Conservation (phyloP, 2,329 filamentous ascomycete species). For the Hypoxylon sp. region DNA sequence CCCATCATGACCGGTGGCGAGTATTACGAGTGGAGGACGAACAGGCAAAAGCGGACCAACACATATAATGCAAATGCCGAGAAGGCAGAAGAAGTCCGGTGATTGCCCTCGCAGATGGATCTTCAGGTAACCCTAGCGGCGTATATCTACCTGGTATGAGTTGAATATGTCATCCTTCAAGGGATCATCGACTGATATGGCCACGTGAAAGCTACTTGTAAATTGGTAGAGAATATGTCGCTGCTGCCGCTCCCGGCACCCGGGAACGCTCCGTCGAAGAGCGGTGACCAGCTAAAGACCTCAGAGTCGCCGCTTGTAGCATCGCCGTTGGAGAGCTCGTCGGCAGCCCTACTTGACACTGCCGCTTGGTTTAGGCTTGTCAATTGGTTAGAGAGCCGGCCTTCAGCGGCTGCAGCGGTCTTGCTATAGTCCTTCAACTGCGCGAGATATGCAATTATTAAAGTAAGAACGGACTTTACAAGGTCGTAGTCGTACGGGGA, state of each 20-base stretch:
- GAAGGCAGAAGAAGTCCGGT: not conserved
- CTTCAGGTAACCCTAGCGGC: not conserved
- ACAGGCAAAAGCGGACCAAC: not conserved
- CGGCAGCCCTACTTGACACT: not conserved
- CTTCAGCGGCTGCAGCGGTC: not conserved
- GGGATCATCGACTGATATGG: not conserved
- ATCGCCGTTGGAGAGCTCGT: not conserved
- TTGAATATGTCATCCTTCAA: not conserved
- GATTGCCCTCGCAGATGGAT: not conserved
- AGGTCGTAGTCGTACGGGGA: not conserved
- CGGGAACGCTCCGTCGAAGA: not conserved
- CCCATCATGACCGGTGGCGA: not conserved
- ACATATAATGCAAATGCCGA: not conserved
- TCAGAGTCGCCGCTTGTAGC: not conserved
- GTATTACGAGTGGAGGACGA: conserved; percentile 6
- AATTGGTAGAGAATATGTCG: not conserved
- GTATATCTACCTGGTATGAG: not conserved
- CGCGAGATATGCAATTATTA: not conserved
- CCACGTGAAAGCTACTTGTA: not conserved
- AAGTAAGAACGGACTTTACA: not conserved
- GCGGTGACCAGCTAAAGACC: not conserved
- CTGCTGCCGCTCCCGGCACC: not conserved
- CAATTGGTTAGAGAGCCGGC: not conserved
- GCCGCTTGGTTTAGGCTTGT: not conserved
- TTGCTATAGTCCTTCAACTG: not conserved